phyloP scores from a whole-genome alignment of 2,329 filamentous ascomycete species.

The Fusarium sp. region DNA sequence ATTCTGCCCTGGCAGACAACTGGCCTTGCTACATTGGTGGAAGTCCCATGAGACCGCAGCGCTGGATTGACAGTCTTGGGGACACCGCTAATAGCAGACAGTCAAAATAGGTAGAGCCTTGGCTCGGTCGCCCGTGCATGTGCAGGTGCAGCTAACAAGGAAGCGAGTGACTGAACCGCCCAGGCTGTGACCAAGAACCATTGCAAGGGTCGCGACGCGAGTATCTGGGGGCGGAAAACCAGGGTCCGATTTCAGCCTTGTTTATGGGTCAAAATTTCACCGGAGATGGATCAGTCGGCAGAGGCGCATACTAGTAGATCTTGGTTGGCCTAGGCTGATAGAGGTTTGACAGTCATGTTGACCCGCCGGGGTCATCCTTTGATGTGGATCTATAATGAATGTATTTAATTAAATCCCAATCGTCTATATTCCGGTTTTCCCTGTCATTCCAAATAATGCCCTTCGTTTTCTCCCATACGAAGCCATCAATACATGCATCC shows the following conservation, averaged over 20 bases:
- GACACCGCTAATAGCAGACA: too few relatives aligned
- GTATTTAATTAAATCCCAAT: neutral
- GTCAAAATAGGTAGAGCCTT: too few relatives aligned
- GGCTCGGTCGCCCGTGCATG: too few relatives aligned
- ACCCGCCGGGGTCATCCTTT: fast-evolving
- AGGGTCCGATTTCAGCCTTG: neutral
- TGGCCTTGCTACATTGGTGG: too few relatives aligned
- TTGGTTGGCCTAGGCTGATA: neutral
- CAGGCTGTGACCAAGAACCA: neutral
- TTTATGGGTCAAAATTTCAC: neutral
- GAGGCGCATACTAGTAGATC: neutral
- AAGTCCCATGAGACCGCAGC: too few relatives aligned
- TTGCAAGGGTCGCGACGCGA: neutral
- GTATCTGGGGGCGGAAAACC: neutral
- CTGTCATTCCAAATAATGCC: neutral
- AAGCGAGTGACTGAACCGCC: neutral
- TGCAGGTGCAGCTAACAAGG: too few relatives aligned
- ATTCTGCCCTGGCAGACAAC: too few relatives aligned
- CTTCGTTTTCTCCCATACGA: neutral
- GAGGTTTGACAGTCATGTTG: neutral
- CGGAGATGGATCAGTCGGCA: neutral
- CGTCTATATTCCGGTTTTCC: neutral
- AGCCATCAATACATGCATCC: neutral
- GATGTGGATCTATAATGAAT: neutral
- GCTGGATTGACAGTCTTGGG: too few relatives aligned